Conservation (phyloP, 202 grass and related monocot species). For the Cymbopogon flexuosus region DNA sequence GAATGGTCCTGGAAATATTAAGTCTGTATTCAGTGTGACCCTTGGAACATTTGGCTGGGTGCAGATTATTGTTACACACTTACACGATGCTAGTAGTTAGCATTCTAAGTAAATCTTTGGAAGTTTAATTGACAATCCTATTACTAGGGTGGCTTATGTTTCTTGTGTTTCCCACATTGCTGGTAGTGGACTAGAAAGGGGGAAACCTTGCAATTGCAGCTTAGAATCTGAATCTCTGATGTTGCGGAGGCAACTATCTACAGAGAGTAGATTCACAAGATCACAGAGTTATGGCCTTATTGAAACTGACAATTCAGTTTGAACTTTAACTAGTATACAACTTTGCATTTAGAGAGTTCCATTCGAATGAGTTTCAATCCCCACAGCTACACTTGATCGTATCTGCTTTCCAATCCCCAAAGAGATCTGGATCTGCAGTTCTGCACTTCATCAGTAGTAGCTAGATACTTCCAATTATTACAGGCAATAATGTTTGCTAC, state of each 20-base stretch:
- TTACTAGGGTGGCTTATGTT: not conserved
- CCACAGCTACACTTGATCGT: not conserved
- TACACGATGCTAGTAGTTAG: not conserved
- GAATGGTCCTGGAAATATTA: not conserved
- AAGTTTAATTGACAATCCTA: conserved; percentile 13
- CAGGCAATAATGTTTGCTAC: not conserved
- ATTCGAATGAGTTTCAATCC: not conserved
- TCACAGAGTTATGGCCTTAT: not conserved
- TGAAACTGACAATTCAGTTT: not conserved
- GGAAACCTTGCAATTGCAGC: not conserved
- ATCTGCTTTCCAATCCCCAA: not conserved
- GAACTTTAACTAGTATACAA: not conserved
- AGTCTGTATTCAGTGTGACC: not conserved
- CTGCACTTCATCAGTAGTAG: not conserved
- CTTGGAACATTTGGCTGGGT: not conserved
- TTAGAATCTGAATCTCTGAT: not conserved
- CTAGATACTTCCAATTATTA: not conserved
- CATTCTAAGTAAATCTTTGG: not conserved
- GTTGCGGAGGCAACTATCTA: not conserved
- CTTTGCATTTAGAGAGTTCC: not conserved
- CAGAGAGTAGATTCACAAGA: not conserved
- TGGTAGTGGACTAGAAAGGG: not conserved
- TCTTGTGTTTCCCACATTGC: not conserved
- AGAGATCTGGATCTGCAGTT: not conserved
- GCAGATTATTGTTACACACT: not conserved